phyloP scores from a whole-genome alignment of 176 grass and related monocot species.

The Carex littledalei region DNA sequence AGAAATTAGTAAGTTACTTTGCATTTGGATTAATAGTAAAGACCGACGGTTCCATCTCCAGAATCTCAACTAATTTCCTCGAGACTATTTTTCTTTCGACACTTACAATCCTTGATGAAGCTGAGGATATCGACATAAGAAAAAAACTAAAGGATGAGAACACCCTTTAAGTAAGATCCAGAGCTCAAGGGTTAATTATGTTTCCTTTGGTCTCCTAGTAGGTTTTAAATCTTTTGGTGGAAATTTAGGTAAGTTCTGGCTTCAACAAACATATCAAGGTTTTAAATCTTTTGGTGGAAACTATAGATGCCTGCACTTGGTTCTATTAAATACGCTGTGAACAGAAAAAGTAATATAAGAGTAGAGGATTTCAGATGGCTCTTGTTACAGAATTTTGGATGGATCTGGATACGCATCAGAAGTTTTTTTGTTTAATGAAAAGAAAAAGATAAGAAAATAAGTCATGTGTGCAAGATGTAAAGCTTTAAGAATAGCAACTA shows the following conservation, averaged over 20 bases:
- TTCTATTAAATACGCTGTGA: neutral
- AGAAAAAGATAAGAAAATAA: neutral
- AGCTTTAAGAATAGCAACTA: neutral
- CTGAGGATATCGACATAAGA: neutral
- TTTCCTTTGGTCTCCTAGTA: neutral
- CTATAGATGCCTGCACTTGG: neutral
- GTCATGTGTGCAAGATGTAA: neutral
- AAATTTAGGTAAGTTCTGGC: neutral
- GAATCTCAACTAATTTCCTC: neutral
- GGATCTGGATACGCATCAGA: neutral
- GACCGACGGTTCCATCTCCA: neutral
- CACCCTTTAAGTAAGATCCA: neutral
- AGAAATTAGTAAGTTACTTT: conserved; percentile 7
- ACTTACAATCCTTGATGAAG: neutral
- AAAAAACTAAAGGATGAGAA: conserved; percentile 5
- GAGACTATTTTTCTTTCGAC: neutral
- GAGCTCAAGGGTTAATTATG: neutral
- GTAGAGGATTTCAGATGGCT: neutral
- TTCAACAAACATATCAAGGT: neutral
- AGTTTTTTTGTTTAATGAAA: neutral
- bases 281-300: too few relatives aligned
- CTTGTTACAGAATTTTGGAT: neutral
- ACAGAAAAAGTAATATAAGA: neutral
- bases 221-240: neutral
- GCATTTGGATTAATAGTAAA: neutral